Conservation (phyloP, 2,329 filamentous ascomycete species). For the Colletotrichum scovillei region DNA sequence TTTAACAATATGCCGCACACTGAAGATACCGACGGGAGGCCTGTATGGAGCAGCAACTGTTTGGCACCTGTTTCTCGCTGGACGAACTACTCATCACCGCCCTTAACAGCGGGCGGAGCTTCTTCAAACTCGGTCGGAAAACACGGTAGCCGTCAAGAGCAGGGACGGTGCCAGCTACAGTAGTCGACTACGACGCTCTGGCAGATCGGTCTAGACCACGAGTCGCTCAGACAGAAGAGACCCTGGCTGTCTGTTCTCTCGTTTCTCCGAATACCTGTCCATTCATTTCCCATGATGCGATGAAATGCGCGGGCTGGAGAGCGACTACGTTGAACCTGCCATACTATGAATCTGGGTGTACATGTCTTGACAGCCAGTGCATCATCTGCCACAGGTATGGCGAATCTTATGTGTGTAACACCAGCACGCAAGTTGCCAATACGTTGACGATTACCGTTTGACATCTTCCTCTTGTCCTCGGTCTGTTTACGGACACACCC, state of each 20-base stretch:
- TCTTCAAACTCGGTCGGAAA: neutral
- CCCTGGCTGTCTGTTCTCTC: neutral
- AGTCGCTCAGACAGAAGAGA: neutral
- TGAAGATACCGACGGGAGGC: neutral
- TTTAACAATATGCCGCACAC: neutral
- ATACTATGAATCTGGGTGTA: constrained; percentile 8
- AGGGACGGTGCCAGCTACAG: constrained; percentile 20
- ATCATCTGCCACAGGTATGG: constrained; percentile 20
- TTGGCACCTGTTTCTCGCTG: constrained; percentile 8
- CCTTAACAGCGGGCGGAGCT: neutral
- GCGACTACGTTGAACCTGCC: constrained; percentile 25
- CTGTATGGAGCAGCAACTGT: neutral
- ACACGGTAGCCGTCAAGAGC: constrained; percentile 1
- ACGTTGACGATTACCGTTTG: neutral
- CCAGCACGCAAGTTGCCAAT: neutral
- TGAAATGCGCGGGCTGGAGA: neutral
- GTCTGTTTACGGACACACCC: constrained; percentile 18
- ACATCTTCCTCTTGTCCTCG: neutral
- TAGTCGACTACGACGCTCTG: neutral
- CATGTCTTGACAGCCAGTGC: neutral
- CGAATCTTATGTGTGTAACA: neutral
- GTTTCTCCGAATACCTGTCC: neutral
- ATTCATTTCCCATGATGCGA: constrained; percentile 2
- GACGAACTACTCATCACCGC: neutral
- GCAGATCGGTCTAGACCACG: constrained; percentile 22